Percentiles rank a stretch among this genome's conserved stretches.
Conservation (phyloP, 129 eudicot species). For the Lactuca saligna region DNA sequence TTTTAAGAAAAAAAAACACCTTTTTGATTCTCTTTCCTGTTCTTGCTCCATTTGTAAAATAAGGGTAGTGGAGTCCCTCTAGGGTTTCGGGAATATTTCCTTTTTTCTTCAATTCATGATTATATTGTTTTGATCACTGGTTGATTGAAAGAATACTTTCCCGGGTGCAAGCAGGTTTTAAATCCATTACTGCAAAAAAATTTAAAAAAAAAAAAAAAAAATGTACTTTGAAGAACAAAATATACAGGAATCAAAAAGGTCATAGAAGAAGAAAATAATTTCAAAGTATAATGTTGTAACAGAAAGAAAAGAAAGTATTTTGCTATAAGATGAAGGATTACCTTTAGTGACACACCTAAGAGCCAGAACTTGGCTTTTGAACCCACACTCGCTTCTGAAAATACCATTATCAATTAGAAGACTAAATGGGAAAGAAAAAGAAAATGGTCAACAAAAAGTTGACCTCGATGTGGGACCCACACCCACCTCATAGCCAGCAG, state of each 20-base stretch:
- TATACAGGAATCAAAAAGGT: background rate
- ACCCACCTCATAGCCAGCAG: constrained; percentile 66
- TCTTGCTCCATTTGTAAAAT: constrained; percentile 20
- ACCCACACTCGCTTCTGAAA: constrained; percentile 96
- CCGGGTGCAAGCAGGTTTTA: constrained; percentile 23
- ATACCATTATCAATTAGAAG: constrained; percentile 15
- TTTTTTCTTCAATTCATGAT: constrained; percentile 10
- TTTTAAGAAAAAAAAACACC: constrained; percentile 1
- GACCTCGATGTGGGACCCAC: constrained; percentile 32
- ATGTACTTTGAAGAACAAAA: background rate
- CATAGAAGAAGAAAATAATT: background rate
- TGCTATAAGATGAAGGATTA: constrained; percentile 31
- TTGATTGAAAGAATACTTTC: constrained; percentile 29
- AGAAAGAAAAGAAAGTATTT: background rate
- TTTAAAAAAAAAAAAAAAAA: background rate
- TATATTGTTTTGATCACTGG: constrained; percentile 12
- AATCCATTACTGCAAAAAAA: constrained; percentile 23
- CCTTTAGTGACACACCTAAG: constrained; percentile 53
- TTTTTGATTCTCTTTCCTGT: constrained; percentile 23
- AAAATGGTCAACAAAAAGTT: background rate
- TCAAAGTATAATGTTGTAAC: background rate
- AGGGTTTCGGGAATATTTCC: background rate
- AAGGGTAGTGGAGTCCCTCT: constrained; percentile 12
- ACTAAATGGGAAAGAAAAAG: background rate
- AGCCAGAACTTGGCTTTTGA: constrained; percentile 88